Conservation (phyloP, 2,329 filamentous ascomycete genomes). For the Cladophialophora immunda region DNA sequence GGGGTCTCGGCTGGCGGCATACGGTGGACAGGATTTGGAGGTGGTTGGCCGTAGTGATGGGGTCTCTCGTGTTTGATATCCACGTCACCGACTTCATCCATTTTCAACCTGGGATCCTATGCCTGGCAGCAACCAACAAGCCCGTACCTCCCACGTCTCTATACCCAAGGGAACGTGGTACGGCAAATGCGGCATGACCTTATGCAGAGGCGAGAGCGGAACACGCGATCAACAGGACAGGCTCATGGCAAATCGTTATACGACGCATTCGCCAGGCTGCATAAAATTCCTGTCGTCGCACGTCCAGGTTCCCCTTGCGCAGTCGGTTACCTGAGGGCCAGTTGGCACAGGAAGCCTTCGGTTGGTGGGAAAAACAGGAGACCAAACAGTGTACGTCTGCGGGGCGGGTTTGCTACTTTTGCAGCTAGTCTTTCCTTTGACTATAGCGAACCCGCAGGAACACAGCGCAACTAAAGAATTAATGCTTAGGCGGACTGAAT, state of each 20-base stretch:
- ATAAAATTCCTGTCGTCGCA: constrained; percentile 32
- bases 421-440: constrained; percentile 12
- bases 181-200: constrained; percentile 37
- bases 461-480: constrained; percentile 28
- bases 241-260: constrained; percentile 36
- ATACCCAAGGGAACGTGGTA: constrained; percentile 37
- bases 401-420: constrained; percentile 22
- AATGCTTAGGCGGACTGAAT: constrained; percentile 23
- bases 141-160: constrained; percentile 38
- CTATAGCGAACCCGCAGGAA: constrained; percentile 28
- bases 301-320: constrained; percentile 17
- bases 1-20: constrained; percentile 41
- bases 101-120: constrained; percentile 34
- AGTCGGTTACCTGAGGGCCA: constrained; percentile 20
- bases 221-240: constrained; percentile 32
- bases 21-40: constrained; percentile 33
- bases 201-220: constrained; percentile 24
- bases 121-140: constrained; percentile 24
- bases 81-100: constrained; percentile 39
- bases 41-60: constrained; percentile 37
- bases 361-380: constrained; percentile 28
- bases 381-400: constrained; percentile 24
- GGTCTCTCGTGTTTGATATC: constrained; percentile 38
- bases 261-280: constrained; percentile 32
- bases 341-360: constrained; percentile 18